Evolutionary conservation across 2,329 filamentous ascomycete species (phyloP), one percentile per base, ranked within the genome.

Genomic region (Teratosphaeria gauchensis): DNA sequence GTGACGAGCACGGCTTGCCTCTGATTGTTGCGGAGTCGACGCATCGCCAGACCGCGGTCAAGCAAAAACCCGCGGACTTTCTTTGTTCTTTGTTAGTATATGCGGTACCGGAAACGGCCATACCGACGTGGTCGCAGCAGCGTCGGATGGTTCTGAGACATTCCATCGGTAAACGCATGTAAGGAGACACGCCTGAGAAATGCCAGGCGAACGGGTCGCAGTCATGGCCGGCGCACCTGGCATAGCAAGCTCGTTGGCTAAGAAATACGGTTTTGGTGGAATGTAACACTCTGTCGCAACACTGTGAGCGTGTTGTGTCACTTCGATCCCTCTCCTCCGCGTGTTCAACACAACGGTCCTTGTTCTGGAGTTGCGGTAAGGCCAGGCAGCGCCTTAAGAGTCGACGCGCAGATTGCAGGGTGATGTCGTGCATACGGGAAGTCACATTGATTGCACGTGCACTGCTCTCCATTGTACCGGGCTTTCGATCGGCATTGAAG

Each of bases 1-100:
- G 66, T 66, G 64, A 67, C 64, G 64, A 63, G 66, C 65, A 64
- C 64, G 63, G 66, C 53, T 21, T 51, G 31, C 60, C 64, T 66
- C 64, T 65, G 64, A 69, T 69, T 70, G 66, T 70, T 65, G 63
- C 63, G 64, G 65, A 65, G 61, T 65, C 60, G 65, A 67, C 56
- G 58, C 59, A 60, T 58, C 55, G 57, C 57, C 59, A 59, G 56
- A 53, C 59, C 60, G 55, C 51, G 31, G 54, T 56, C 56, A 57
- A 51, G 58, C 55, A 60, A 57, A 58, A 56, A 54, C 55, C 58
- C 53, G 56, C 54, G 19, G 28, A 51, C 33, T 54, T 63, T 69
- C 68, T 72, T 72, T 71, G 67, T 70, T 71, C 67, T 69, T 71
- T 71, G 65, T 66, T 69, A 65, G 64, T 66, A 58, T 64, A 61